Conservation (phyloP, 1,139 yeast species). For the Blastobotrys arbuscula region DNA sequence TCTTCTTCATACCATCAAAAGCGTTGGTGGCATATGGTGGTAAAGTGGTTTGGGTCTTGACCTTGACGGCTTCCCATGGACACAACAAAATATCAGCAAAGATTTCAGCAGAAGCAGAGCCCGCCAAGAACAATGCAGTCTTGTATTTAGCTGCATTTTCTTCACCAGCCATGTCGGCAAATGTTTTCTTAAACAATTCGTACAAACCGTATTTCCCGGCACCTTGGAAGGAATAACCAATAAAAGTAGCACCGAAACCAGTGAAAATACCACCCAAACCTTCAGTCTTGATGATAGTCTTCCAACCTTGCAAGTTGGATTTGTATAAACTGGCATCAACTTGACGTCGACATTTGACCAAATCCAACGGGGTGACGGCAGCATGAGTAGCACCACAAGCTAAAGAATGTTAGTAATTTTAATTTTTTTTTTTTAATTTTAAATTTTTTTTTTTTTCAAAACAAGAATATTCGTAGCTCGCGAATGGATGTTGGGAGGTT, state of each 20-base stretch:
- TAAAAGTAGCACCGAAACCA: conserved; percentile 84
- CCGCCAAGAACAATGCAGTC: conserved; percentile 70
- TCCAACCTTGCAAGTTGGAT: conserved; percentile 76
- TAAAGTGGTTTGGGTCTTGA: conserved; percentile 83
- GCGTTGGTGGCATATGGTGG: conserved; percentile 71
- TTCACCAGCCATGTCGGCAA: conserved; percentile 62
- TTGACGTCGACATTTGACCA: conserved; percentile 89
- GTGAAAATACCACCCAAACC: conserved; percentile 73
- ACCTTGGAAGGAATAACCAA: conserved; percentile 91
- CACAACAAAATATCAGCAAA: conserved; percentile 83
- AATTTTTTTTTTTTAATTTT: not conserved
- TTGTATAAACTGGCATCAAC: conserved; percentile 67
- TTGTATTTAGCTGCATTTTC: conserved; percentile 57
- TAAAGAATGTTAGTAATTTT: conserved; percentile 7
- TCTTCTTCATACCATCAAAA: conserved; percentile 61
- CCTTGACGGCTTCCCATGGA: conserved; percentile 92
- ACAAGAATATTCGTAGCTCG: no score
- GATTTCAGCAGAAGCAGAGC: conserved; percentile 90
- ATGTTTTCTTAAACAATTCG: conserved; percentile 78
- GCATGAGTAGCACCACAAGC: conserved; percentile 98
- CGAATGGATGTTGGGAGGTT: not conserved
- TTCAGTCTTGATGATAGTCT: conserved; percentile 59
- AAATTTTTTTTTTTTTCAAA: not conserved
- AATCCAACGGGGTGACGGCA: conserved; percentile 83
- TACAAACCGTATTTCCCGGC: conserved; percentile 96